Evolutionary conservation across 306 rosid species (phyloP), one percentile per base, ranked within the genome.

Genomic region (Comarum palustre): DNA sequence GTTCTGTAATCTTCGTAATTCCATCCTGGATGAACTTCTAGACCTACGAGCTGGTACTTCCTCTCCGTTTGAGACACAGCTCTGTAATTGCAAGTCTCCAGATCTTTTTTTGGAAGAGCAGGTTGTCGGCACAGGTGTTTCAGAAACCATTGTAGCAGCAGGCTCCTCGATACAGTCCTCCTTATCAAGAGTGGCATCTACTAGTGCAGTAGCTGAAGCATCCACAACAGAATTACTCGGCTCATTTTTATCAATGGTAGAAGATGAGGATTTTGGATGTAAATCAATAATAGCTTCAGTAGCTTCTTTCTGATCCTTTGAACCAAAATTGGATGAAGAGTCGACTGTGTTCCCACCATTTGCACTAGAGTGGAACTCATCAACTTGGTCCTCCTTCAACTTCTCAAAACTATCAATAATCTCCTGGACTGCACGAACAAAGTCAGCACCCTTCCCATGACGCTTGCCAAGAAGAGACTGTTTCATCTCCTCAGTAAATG

Each of bases 401-500:
- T 87, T 89, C 60, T 93, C 97, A 80, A 79, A 87, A 77, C 87
- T 81, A 48, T 87, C 96, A 74, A 86, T 82, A 65, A 93, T 93
- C 85, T 93, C 98, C 80, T 81, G 83, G 32, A 93, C 91, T 50
- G 98, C 97, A 71, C 94, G 97, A 75, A 86, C 91, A 88, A 93
- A 93, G 82, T 93, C 98, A 78, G 97, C 87, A 73, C 97, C 94
- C 82, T 78, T 93, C 51, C 97, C 98, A 15, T 91, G 96, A 72
- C 97, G 98, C 79, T 89, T 93, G 61, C 78, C 84, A 27, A 90
- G 83, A 80, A 92, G 97, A 62, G 92, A 89, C 61, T 87, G 97
- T 77, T 93, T 93, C 85, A 87, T 93, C 87, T 91, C 98, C 77
- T 93, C 98, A 0, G 97, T 91, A 84, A 93, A 93, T 80, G 96